Base-by-base conservation (phyloP, 768 basidiomycete species). In the Lentinula raphanica region DNA sequence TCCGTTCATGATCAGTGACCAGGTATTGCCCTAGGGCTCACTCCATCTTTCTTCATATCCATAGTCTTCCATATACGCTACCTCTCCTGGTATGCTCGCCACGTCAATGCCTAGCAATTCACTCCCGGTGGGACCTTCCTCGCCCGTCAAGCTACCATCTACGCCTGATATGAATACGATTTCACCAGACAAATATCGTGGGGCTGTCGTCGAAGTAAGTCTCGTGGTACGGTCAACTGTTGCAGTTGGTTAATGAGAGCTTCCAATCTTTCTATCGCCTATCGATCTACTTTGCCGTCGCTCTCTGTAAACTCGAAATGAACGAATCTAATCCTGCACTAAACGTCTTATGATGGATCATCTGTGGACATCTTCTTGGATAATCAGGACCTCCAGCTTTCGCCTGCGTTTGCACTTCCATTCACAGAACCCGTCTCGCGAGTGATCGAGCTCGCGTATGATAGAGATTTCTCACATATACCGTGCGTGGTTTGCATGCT, bases 401-500 rank as follows among this genome's bases (percentile, higher is more conserved):
- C 92, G 0, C 94, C 94, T 8, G 94, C 94, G 0, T 95, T 95
- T 69, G 83, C 88, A 15, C 77, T 96, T 3, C 87, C 88, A 7
- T 73, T 79, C 11, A 78, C 79, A 58, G 92, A 92, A 65, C 78
- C 83, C 19, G 85, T 95, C 58, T 79, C 82, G 8, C 78, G 81
- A 23, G 94, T 91, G 1, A 83, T 96, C 28, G 92, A 92, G 64
- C 80, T 89, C 25, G 94, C 94, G 0, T 96, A 94, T 64, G 94
- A 97, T 63, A 85, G 93, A 32, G 94, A 97, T 68, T 97, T 95
- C 72, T 93, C 93, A 17, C 87, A 95, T 64, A 87, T 96, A 60
- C 94, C 94, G 94, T 95, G 54, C 48, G 74, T 61, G 11, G 6
- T 45, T 38, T 31, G n/a, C 23, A 4, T 38, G 15, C 15, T 42